Conservation (phyloP, 1,284 basidiomycete species). For the Schizophyllum amplum region DNA sequence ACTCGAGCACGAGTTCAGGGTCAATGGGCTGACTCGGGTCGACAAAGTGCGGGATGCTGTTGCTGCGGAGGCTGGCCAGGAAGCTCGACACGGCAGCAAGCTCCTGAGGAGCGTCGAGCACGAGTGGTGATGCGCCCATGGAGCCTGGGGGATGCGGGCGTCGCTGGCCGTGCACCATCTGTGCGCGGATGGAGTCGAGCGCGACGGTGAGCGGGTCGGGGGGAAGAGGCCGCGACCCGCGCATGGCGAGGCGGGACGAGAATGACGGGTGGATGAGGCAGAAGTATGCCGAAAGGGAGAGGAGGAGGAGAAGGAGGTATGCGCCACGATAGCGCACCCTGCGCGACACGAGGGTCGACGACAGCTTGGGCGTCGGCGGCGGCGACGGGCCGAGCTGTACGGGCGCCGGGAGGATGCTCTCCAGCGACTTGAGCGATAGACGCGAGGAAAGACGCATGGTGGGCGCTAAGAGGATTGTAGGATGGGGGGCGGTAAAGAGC, state of each 20-base stretch:
- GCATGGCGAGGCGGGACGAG: constrained; percentile 30
- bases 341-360: constrained; percentile 10
- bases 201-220: constrained; percentile 23
- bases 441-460: not conserved
- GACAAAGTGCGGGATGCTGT: constrained; percentile 62
- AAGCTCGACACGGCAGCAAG: constrained; percentile 74
- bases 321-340: constrained; percentile 38
- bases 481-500: not conserved
- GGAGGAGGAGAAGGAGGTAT: constrained; percentile 42
- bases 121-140: constrained; percentile 26
- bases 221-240: constrained; percentile 22
- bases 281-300: constrained; percentile 44
- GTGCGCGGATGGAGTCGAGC: constrained; percentile 23
- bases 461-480: not conserved
- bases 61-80: constrained; percentile 71
- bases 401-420: constrained; percentile 11
- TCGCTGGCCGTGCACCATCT: constrained; percentile 11
- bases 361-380: constrained; percentile 15
- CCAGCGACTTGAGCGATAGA: constrained; percentile 11
- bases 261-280: constrained; percentile 38
- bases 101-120: constrained; percentile 53
- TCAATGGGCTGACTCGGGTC: constrained; percentile 64
- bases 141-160: constrained; percentile 20
- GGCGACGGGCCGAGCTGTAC: constrained; percentile 10
- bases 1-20: constrained; percentile 75